A percentile compares a stretch with the other conserved stretches of the same genome.
Conservation (phyloP, 2,329 filamentous ascomycete species). For the Macrophomina tecta region DNA sequence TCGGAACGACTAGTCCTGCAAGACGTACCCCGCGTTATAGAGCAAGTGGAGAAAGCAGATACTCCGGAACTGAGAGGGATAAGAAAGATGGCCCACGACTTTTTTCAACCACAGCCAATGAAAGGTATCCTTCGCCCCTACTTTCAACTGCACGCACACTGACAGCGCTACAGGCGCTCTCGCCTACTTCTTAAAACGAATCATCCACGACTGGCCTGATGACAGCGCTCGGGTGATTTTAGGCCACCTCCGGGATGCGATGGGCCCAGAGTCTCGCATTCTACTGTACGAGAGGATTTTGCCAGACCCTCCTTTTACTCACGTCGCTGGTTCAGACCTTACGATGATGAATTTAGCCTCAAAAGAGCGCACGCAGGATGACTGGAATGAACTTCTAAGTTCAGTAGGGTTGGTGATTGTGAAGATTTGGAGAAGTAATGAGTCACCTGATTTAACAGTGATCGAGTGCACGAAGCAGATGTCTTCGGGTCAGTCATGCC, state of each 20-base stretch:
- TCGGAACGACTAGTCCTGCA: conserved; percentile 47
- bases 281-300: conserved; percentile 47
- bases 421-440: no score
- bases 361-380: no score
- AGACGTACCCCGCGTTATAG: conserved; percentile 43
- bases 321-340: not conserved
- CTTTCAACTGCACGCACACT: no score
- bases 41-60: conserved; percentile 28
- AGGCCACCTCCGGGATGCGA: conserved; percentile 39
- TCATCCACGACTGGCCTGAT: conserved; percentile 43
- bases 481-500: no score
- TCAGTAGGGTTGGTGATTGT: no score
- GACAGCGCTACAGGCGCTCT: not conserved
- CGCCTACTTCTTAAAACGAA: conserved; percentile 37
- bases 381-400: no score
- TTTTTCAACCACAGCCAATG: conserved; percentile 39
- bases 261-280: conserved; percentile 46
- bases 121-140: conserved; percentile 31
- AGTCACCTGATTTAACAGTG: no score
- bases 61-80: conserved; percentile 37
- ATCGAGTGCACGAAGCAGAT: no score
- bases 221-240: conserved; percentile 42
- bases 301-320: not conserved
- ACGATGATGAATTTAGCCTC: not conserved
- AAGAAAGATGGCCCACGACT: conserved; percentile 36